Percentiles rank a stretch among this genome's conserved stretches.
Evolutionary conservation across 495 filamentous ascomycete genomes (phyloP).

Genomic region (Talaromyces trachyspermus): DNA sequence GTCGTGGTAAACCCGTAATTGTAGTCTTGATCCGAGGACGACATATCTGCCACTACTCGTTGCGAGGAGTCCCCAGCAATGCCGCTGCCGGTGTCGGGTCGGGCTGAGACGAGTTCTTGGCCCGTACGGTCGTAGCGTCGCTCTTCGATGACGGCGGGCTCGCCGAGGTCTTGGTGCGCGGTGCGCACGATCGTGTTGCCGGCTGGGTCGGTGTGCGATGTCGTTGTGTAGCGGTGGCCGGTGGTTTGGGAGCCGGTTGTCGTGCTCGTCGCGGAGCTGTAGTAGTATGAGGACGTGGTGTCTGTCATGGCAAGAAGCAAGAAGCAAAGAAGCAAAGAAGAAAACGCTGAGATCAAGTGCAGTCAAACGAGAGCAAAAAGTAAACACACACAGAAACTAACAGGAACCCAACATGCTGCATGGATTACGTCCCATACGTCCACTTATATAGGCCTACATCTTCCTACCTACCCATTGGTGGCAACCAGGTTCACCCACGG

Average conservation of each 20-base stretch:
- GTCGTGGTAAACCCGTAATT: slow-evolving; percentile 4
- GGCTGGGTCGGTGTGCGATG: slow-evolving; percentile 26
- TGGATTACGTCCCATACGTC: no score
- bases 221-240: slow-evolving; percentile 30
- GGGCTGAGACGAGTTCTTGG: slow-evolving; percentile 19
- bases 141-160: slow-evolving; percentile 28
- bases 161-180: slow-evolving; percentile 30
- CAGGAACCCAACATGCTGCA: no score
- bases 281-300: slow-evolving; percentile 27
- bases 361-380: no score
- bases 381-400: no score
- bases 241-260: slow-evolving; percentile 17
- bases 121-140: slow-evolving; percentile 29
- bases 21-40: neutral
- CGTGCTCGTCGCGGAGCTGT: slow-evolving; percentile 24
- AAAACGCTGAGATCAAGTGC: no score
- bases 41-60: neutral
- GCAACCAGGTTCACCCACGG: no score
- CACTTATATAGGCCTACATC: no score
- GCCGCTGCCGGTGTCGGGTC: neutral
- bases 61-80: neutral
- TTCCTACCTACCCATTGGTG: no score
- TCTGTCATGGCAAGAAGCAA: slow-evolving; percentile 8
- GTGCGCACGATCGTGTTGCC: slow-evolving; percentile 33
- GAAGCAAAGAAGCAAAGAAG: no score